Base-by-base conservation (phyloP, 1,139 yeast genomes). In the Candida tropicalis region DNA sequence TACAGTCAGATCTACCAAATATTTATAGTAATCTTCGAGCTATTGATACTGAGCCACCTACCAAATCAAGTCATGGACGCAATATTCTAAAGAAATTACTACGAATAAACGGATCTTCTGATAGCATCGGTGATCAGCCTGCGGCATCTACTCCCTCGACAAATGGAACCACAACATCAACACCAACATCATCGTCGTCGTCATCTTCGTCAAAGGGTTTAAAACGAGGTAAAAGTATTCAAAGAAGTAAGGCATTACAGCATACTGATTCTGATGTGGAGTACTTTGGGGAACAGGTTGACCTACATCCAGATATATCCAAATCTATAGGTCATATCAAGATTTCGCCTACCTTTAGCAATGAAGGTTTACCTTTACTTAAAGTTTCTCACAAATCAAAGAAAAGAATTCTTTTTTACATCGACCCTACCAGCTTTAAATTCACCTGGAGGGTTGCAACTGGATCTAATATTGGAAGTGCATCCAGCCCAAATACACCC, bases 341-440 rank as follows among this genome's bases (percentile, higher is more conserved):
- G 38, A 54, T 60, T 11, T 58, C 63, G 1, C 49, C 53, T 6
- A 59, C 58, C 10, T 61, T 75, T 38, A 53, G 69, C 10, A 66
- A 67, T n/a, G 76, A 71, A 18, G 80, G 81, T 0, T 49, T 77
- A 36, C 69, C 77, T 5, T 57, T 87, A 46, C 59, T 84, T 28
- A 78, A 88, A 52, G 78, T 87, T 20, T 86, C 95, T 2, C 84
- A 79, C 43, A 81, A 81, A 51, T 86, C 89, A 47, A 78, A 76
- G 53, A 80, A 82, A 31, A 75, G 82, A 50, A 63, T 72, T 2
- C 54, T 57, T 32, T 54, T 73, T 17, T 60, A 56, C 40, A 61
- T 73, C 5, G 73, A 72, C 41, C 61, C 67, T 0, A 47, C 56
- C 0, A 51, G 58, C 27, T 64, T 71, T 42, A 67, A 79, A 26